Percentiles rank a stretch among this genome's conserved stretches.
These are phyloP conservation scores for Onygena corvina DNA, from an alignment of 2,329 filamentous ascomycete genomes.

Conservation along the genomic window DNA sequence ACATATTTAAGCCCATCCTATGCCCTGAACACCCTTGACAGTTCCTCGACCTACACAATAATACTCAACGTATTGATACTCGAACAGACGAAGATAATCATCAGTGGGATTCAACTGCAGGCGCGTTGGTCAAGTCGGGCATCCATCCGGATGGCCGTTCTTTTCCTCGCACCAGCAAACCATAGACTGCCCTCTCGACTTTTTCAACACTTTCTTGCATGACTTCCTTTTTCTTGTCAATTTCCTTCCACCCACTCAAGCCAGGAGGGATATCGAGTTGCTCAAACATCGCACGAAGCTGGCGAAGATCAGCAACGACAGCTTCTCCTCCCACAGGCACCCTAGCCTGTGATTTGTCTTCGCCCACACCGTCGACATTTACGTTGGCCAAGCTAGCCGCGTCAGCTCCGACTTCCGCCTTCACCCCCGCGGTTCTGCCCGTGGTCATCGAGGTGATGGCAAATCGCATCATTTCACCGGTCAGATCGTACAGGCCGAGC, in stretches of 20 bases:
- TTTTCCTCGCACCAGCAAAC: conserved; percentile 70
- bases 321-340: conserved; percentile 30
- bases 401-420: conserved; percentile 12
- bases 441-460: conserved; percentile 80
- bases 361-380: conserved; percentile 14
- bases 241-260: conserved; percentile 48
- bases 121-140: conserved; percentile 52
- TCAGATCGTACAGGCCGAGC: conserved; percentile 83
- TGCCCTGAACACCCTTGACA: too few species aligned
- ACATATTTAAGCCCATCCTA: background rate
- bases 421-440: conserved; percentile 41
- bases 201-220: conserved; percentile 86
- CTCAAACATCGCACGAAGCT: conserved; percentile 65
- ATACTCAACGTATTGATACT: background rate
- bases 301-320: conserved; percentile 69
- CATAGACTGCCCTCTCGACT: conserved; percentile 83
- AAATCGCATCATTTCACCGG: conserved; percentile 94
- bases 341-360: conserved; percentile 17
- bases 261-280: conserved; percentile 47
- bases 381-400: background rate
- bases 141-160: conserved; percentile 89
- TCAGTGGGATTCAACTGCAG: conserved; percentile 31
- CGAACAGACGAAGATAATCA: background rate
- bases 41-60: too few species aligned
- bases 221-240: conserved; percentile 68